Evolutionary conservation across 2,329 filamentous ascomycete species (phyloP), one percentile per base, ranked within the genome.

Genomic region (Verticillium tricorpus): DNA sequence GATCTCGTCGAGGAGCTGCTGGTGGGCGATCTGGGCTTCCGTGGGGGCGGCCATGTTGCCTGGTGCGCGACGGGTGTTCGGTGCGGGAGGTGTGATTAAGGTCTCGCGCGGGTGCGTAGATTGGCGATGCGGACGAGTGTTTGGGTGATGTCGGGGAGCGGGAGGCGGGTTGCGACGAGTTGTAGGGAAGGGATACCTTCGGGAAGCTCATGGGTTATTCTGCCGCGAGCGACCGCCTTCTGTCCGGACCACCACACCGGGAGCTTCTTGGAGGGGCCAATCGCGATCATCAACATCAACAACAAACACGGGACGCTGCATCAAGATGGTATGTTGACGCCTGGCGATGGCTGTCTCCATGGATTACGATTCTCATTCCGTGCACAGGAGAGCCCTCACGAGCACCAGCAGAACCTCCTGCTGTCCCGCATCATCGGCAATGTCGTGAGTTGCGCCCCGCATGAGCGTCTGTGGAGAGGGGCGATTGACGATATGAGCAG

Each of bases 381-480:
- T 22, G 0, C 2, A 28, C 59, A 89, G 94, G 95, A 99, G 77
- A 97, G 92, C 71, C 95, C 95, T 45, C 95, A 99, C 73, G 95
- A 98, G 75, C 93, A 98, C 69, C 95, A 98, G 81, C 94, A 99
- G 82, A 96, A 90, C 71, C 83, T 97, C 60, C 84, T 99, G 70
- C 85, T 98, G 56, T 95, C 92, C 25, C 92, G 95, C 65, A 97
- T 99, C 78, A 96, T 97, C 78, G 95, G 89, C 73, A 99, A 99
- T 72, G 93, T 98, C 72, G 94, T 98, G 85, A 56, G 54, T 34
- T 17, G 25, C 73, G 91, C 81, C 57, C 59, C 32, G 45, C 45
- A 19, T 25, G 45, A 4, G 8, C 6, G 9, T n/a, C n/a, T 50
- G 45, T n/a, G 39, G 28, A 28, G 28, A 28, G 28, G 19, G 45